Evolutionary conservation across 2,329 filamentous ascomycete species (phyloP), one percentile per base, ranked within the genome.

Genomic region (Penicillium sp.): DNA sequence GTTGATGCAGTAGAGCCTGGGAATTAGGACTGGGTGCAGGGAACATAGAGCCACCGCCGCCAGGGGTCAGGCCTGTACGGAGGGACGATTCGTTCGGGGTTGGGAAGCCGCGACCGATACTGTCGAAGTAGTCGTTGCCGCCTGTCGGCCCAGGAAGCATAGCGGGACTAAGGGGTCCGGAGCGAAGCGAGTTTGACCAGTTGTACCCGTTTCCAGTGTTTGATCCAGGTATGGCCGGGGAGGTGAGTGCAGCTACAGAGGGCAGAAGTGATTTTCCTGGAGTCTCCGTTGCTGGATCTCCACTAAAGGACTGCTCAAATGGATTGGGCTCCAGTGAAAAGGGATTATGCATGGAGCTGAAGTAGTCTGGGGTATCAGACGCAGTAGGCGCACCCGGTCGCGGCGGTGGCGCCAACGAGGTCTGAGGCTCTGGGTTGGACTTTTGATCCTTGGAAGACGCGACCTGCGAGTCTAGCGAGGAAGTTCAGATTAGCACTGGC

Each of bases 1-100:
- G 78, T 62, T 89, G 88, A 57, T 88, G 88, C 74, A 92, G 90
- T 6, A 97, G 77, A 47, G 89, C 88, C 77, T 92, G 88, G 0
- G 90, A 90, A 71, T 90, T 95, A 4, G 91, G 92, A 71, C 89
- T 96, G 2, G 91, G 88, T 50, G 88, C 90, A 53, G 93, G 92
- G 79, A 97, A 97, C 91, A 97, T 97, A 65, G 92, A 96, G 65
- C 92, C 93, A 71, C 92, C 92, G 62, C 93, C 93, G 56, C 94
- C 94, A 45, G 94, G 94, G 49, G 94, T 97, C 62, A 97, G 77
- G 53, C 94, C 94, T 56, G 92, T 94, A 56, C 94, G 84, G 48
- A 97, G 79, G 3, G 91, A 95, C 7, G 93, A 97, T 76, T 99
- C 94, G 84, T 97, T 97, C 1, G 93, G 93, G 4, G 94, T 97